Evolutionary conservation across 2,329 filamentous ascomycete species (phyloP).

Genomic region (Pseudocercospora fuligena): DNA sequence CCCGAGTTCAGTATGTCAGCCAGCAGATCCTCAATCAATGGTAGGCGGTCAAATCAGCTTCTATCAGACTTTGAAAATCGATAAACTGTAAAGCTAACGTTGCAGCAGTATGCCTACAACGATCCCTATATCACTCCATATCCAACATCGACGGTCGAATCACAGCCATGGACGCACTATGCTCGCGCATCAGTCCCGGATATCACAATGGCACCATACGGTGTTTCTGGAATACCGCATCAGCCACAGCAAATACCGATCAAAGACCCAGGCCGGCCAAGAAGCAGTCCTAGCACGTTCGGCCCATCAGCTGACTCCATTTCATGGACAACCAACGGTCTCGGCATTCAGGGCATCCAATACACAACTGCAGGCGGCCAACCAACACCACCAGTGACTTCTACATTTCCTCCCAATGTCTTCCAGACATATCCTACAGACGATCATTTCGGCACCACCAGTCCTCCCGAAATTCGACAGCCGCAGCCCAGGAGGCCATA

Average conservation of each 20-base stretch:
- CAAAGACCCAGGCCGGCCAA: slow-evolving; percentile 43
- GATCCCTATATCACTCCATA: slow-evolving; percentile 42
- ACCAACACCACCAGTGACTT: slow-evolving; percentile 36
- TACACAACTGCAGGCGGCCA: slow-evolving; percentile 39
- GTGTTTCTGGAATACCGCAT: slow-evolving; percentile 17
- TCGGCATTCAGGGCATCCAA: slow-evolving; percentile 46
- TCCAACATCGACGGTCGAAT: slow-evolving; percentile 41
- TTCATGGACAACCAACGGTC: slow-evolving; percentile 46
- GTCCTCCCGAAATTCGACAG: slow-evolving; percentile 37
- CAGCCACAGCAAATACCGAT: slow-evolving; percentile 27
- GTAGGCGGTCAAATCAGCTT: background rate
- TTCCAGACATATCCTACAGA: slow-evolving; percentile 37
- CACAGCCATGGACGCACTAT: slow-evolving; percentile 38
- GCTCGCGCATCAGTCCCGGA: slow-evolving; percentile 35
- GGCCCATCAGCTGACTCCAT: slow-evolving; percentile 45
- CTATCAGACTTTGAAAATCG: background rate
- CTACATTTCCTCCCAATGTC: slow-evolving; percentile 42
- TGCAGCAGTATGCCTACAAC: slow-evolving; percentile 37
- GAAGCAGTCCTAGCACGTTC: slow-evolving; percentile 51
- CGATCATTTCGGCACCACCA: slow-evolving; percentile 37
- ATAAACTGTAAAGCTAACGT: slow-evolving; percentile 9
- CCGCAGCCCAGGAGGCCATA: slow-evolving; percentile 50
- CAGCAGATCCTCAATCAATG: slow-evolving; percentile 3
- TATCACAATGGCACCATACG: slow-evolving; percentile 28
- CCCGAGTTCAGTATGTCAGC: slow-evolving; percentile 37